These are phyloP conservation scores for Calonectria hawksworthii DNA, from an alignment of 2,329 filamentous ascomycete genomes.

Conservation along the genomic window DNA sequence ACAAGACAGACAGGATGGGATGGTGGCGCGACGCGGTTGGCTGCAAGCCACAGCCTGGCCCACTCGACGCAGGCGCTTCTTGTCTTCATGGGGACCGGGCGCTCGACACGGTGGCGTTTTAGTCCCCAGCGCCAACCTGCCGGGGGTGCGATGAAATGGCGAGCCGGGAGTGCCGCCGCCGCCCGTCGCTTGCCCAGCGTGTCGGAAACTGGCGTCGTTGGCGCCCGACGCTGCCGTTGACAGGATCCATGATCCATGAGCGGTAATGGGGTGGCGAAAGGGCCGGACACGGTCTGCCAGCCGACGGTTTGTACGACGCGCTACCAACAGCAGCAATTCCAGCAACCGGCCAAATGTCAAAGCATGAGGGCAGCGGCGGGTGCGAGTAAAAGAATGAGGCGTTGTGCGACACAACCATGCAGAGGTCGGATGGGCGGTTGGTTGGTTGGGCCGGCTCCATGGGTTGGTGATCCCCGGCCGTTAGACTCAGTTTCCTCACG, in stretches of 20 bases:
- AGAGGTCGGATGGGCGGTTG: slow-evolving; percentile 23
- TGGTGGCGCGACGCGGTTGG: slow-evolving; percentile 25
- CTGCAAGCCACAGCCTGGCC: slow-evolving; percentile 22
- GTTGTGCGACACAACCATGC: slow-evolving; percentile 20
- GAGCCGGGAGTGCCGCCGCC: slow-evolving; percentile 26
- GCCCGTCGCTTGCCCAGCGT: slow-evolving; percentile 27
- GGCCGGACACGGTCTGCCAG: background rate
- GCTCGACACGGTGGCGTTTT: slow-evolving; percentile 25
- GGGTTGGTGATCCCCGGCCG: slow-evolving; percentile 31
- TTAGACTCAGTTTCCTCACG: slow-evolving; percentile 11
- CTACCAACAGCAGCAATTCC: background rate
- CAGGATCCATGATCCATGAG: slow-evolving; percentile 18
- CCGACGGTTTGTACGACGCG: background rate
- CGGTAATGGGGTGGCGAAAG: background rate
- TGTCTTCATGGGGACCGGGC: background rate
- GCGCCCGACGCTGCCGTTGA: slow-evolving; percentile 13
- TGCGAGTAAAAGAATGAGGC: slow-evolving; percentile 1
- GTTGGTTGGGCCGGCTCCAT: slow-evolving; percentile 19
- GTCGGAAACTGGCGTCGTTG: slow-evolving; percentile 27
- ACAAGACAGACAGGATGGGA: slow-evolving; percentile 15
- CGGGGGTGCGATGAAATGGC: slow-evolving; percentile 10
- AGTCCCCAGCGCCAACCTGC: slow-evolving; percentile 27
- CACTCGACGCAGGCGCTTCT: slow-evolving; percentile 23
- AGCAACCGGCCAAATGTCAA: background rate
- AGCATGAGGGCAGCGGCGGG: background rate